Base-by-base conservation (phyloP, 345 rosid genomes). In the Gossypioides kirkii region DNA sequence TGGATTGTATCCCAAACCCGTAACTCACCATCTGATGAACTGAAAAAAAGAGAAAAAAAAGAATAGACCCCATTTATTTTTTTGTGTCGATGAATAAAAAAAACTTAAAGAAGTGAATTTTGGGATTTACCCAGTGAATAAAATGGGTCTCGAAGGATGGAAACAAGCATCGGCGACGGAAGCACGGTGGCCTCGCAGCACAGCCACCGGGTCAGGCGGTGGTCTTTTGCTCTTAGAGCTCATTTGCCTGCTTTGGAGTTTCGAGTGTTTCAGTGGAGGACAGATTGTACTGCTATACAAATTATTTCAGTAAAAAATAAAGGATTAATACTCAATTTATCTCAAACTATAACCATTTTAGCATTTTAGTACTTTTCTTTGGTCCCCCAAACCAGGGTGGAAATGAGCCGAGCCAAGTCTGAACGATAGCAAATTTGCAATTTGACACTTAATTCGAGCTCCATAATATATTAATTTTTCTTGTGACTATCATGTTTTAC, bases 131-230 rank as follows among this genome's bases (percentile, higher is more conserved):
- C 94, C 98, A 8, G 91, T 79, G 85, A 91, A 87, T n/a, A 91
- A 84, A 16, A 95, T 50, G 54, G 96, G 84, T 55, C 71, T 81
- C 0, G 92, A 85, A 59, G 89, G 88, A 75, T 90, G 97, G 77
- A 95, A 95, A 76, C 86, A 88, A 60, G 83, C 91, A 53, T 92
- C 99, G 82, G 76, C 81, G 9, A 95, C 96, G 3, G 97, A 89
- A 83, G 97, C 92, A 16, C 97, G 96, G 75, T 91, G 94, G 36
- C 99, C 99, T 79, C 99, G 83, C 11, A 92, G 88, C 71, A 95
- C 96, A 45, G 91, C 96, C 70, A 84, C 88, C 9, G 98, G 97
- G 78, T 91, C 99, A 65, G 97, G 97, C 18, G 97, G 89, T 6
- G 86, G 83, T 73, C 91, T 78, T 80, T 82, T 90, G 76, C 84